Conservation (phyloP, 305 asterid species). For the Plantago coronopus region DNA sequence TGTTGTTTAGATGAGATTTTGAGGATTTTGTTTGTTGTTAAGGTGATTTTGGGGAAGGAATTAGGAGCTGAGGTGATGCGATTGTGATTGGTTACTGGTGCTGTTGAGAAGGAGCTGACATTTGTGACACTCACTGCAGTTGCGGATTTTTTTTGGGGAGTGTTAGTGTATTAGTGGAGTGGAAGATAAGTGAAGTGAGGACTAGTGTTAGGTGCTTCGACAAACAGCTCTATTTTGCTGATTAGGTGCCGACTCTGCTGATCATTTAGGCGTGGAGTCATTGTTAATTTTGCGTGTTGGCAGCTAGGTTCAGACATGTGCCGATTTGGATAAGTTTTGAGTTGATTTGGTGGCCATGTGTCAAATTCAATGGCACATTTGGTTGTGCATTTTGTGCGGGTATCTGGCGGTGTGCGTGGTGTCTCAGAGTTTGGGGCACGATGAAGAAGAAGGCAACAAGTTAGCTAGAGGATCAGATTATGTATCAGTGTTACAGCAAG, state of each 20-base stretch:
- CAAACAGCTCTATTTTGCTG: neutral
- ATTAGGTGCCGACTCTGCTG: neutral
- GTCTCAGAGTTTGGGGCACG: constrained; percentile 35
- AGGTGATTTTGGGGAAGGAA: no score
- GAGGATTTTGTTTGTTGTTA: no score
- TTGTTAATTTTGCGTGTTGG: no score
- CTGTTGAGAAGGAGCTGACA: no score
- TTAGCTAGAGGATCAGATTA: constrained; percentile 30
- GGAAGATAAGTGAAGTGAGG: no score
- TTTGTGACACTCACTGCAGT: no score
- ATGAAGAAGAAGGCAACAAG: constrained; percentile 25
- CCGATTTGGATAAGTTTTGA: neutral
- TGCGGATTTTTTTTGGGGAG: no score
- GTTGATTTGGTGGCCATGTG: constrained; percentile 52
- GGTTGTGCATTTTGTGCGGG: constrained; percentile 64
- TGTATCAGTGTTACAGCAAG: constrained; percentile 31
- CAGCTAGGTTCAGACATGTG: neutral
- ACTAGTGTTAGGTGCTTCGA: no score
- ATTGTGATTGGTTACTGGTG: no score
- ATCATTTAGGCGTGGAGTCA: neutral
- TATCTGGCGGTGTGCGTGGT: constrained; percentile 38
- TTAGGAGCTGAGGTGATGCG: no score
- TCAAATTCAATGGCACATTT: constrained; percentile 38
- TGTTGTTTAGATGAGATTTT: no score
- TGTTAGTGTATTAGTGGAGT: no score